These are phyloP conservation scores for Acorus gramineus DNA, from an alignment of 106 monocot genomes.

Conservation along the genomic window DNA sequence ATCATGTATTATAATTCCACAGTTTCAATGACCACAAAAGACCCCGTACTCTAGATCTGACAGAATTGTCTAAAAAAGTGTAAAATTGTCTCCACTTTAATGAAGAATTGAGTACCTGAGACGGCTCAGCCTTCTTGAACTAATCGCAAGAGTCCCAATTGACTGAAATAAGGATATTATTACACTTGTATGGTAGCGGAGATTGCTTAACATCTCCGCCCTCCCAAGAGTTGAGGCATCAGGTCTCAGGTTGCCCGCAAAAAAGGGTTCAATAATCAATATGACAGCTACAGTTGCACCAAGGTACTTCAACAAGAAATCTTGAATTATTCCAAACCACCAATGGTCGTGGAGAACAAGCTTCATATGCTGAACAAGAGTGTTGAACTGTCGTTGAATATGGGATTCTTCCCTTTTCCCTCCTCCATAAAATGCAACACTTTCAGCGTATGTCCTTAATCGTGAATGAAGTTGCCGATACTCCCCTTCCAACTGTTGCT, in stretches of 20 bases:
- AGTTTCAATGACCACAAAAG: background rate
- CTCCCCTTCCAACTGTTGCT: constrained; percentile 96
- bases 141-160: constrained; percentile 83
- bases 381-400: constrained; percentile 54
- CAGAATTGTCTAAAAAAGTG: constrained; percentile 6
- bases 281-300: constrained; percentile 94
- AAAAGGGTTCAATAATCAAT: constrained; percentile 97
- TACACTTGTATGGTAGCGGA: constrained; percentile 98
- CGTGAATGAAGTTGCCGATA: constrained; percentile 96
- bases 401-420: constrained; percentile 82
- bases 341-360: constrained; percentile 75
- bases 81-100: no score
- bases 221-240: constrained; percentile 91
- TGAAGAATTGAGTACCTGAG: constrained; percentile 44
- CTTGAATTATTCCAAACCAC: constrained; percentile 99
- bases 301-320: constrained; percentile 93
- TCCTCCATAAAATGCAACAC: constrained; percentile 96
- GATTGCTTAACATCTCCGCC: constrained; percentile 99
- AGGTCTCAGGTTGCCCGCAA: constrained; percentile 85
- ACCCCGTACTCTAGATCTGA: background rate
- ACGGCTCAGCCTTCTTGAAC: constrained; percentile 70
- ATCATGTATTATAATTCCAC: no score
- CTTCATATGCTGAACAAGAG: constrained; percentile 73
- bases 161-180: constrained; percentile 97
- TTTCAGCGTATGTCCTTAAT: constrained; percentile 89